These are phyloP conservation scores for Phytopythium oedochilum DNA, from an alignment of 352 stramenopile genomes.

Conservation along the genomic window DNA sequence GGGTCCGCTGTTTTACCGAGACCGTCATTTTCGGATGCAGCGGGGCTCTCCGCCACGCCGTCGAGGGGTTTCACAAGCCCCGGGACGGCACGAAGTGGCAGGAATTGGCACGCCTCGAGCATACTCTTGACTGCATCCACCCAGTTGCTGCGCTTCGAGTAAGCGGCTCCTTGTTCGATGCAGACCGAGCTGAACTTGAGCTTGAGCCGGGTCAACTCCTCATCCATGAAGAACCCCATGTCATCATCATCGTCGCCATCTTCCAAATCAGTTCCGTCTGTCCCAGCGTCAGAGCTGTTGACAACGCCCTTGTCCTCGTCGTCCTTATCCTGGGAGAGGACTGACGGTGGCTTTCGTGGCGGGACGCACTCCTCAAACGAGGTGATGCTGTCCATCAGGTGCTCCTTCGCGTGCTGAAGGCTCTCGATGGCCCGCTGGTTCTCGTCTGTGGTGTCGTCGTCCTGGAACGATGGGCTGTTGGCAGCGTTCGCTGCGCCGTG, in stretches of 20 bases:
- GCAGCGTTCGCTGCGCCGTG: conserved; percentile 10
- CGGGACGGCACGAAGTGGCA: conserved; percentile 31
- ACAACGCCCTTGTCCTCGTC: conserved; percentile 8
- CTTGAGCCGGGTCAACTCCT: conserved; percentile 66
- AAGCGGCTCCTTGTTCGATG: conserved; percentile 47
- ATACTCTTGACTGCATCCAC: conserved; percentile 30
- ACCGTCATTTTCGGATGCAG: background rate
- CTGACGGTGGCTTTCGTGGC: conserved; percentile 3
- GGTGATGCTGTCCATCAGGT: conserved; percentile 64
- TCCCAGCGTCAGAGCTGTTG: background rate
- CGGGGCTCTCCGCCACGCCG: background rate
- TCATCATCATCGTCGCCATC: conserved; percentile 10
- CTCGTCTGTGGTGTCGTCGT: conserved; percentile 4
- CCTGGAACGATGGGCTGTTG: conserved; percentile 1
- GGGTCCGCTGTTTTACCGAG: background rate
- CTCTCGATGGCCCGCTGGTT: conserved; percentile 17
- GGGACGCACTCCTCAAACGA: conserved; percentile 68
- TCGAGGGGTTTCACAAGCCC: conserved; percentile 20
- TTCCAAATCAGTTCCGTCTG: conserved; percentile 10
- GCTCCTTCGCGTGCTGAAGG: conserved; percentile 52
- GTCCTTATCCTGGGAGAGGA: background rate
- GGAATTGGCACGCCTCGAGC: conserved; percentile 40
- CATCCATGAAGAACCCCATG: conserved; percentile 56
- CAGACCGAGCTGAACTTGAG: conserved; percentile 75
- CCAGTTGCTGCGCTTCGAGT: conserved; percentile 34